A percentile compares a stretch with the other conserved stretches of the same genome.
Conservation (phyloP, 106 monocot species). For the Dendrobium catenatum region DNA sequence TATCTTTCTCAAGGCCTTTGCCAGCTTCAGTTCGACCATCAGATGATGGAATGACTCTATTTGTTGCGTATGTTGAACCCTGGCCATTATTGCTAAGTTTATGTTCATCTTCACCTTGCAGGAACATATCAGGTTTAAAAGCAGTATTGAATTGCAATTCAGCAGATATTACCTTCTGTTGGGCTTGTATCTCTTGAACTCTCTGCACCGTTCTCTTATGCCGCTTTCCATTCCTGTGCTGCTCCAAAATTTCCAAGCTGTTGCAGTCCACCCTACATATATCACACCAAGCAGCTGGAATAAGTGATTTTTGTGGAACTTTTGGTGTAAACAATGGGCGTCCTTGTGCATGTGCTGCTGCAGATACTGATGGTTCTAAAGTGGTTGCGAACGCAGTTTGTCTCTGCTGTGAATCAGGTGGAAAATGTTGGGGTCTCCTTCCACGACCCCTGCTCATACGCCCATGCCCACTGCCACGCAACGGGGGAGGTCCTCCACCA, state of each 20-base stretch:
- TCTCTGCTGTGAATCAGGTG: neutral
- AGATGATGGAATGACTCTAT: neutral
- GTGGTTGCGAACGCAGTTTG: conserved; percentile 1
- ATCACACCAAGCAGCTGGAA: conserved; percentile 59
- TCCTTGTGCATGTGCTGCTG: neutral
- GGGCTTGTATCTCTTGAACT: conserved; percentile 39
- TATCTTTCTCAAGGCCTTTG: too few relatives aligned
- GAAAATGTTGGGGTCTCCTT: conserved; percentile 6
- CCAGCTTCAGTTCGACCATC: neutral
- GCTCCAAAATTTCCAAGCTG: conserved; percentile 66
- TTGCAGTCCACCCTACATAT: conserved; percentile 75
- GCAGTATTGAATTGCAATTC: conserved; percentile 24
- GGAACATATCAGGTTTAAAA: neutral
- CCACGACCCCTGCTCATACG: conserved; percentile 25
- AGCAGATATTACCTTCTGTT: conserved; percentile 31
- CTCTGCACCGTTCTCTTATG: conserved; percentile 59
- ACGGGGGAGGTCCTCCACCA: conserved; percentile 10
- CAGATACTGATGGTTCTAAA: neutral
- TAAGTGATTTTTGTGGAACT: conserved; percentile 7
- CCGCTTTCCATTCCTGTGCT: conserved; percentile 73
- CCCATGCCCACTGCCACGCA: conserved; percentile 17
- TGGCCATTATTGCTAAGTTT: conserved; percentile 2
- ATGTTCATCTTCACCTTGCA: neutral
- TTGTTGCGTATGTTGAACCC: neutral
- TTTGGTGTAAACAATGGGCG: neutral